Conservation (phyloP, 805 yeast species). For the Saturnispora sanitii region DNA sequence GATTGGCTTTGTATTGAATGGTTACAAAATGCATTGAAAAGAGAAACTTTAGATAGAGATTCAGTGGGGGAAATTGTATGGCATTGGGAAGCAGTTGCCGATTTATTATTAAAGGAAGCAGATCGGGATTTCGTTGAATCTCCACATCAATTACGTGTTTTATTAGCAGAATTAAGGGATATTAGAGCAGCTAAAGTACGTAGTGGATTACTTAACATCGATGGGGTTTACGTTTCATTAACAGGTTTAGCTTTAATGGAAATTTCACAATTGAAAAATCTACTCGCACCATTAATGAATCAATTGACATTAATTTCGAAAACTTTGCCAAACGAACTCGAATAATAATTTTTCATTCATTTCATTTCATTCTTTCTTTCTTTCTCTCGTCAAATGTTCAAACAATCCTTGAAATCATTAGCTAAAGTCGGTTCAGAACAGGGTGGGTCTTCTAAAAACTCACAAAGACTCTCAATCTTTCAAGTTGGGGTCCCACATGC, state of each 20-base stretch:
- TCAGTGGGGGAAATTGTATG: slow-evolving; percentile 33
- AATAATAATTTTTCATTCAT: slow-evolving; percentile 24
- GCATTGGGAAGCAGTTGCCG: slow-evolving; percentile 81
- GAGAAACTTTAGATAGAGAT: not conserved
- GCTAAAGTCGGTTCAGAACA: slow-evolving; percentile 10
- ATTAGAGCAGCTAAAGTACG: slow-evolving; percentile 71
- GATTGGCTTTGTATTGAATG: slow-evolving; percentile 46
- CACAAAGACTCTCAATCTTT: slow-evolving; percentile 25
- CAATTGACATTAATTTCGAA: slow-evolving; percentile 33
- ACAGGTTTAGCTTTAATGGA: slow-evolving; percentile 79
- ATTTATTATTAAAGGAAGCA: slow-evolving; percentile 55
- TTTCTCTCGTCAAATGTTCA: slow-evolving; percentile 1
- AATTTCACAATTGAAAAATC: slow-evolving; percentile 80
- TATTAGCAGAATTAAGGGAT: slow-evolving; percentile 78
- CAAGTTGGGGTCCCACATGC: slow-evolving; percentile 29
- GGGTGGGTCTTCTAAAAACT: slow-evolving; percentile 5
- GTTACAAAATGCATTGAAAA: not conserved
- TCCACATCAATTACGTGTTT: slow-evolving; percentile 55
- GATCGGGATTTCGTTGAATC: slow-evolving; percentile 72
- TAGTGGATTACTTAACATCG: slow-evolving; percentile 66
- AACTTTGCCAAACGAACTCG: not conserved
- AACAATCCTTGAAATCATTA: slow-evolving; percentile 5
- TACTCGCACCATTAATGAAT: slow-evolving; percentile 72
- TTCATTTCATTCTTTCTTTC: not conserved
- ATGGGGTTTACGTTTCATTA: slow-evolving; percentile 73